These are phyloP conservation scores for Artemisia annua DNA, from an alignment of 129 eudicot species.

Conservation along the genomic window DNA sequence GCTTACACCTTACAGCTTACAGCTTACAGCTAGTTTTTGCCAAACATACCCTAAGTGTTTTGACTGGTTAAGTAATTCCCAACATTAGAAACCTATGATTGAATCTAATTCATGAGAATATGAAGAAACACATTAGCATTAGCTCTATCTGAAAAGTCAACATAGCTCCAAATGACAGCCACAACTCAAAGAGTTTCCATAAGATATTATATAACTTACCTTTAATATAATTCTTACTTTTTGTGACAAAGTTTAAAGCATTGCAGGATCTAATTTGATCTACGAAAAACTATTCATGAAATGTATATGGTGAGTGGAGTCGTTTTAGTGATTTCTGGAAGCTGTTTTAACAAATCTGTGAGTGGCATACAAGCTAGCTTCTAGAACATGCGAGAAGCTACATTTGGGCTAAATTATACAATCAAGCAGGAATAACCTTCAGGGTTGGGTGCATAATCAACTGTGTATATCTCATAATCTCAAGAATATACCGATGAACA, in stretches of 20 bases:
- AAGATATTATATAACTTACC: not conserved
- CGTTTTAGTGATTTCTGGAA: not conserved
- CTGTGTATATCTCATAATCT: conserved; percentile 10
- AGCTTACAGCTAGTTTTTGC: too few species aligned
- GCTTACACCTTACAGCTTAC: too few species aligned
- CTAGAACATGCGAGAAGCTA: not conserved
- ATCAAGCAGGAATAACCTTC: not conserved
- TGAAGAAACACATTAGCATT: not conserved
- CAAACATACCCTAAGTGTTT: too few species aligned
- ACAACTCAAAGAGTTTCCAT: not conserved
- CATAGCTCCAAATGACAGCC: not conserved
- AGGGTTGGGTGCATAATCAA: not conserved
- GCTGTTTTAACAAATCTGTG: not conserved
- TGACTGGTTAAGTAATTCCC: too few species aligned
- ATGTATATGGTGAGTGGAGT: not conserved
- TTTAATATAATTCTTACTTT: not conserved
- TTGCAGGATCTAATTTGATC: not conserved
- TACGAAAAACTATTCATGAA: not conserved
- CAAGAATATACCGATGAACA: not conserved
- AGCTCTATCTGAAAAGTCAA: not conserved
- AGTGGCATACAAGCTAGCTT: not conserved
- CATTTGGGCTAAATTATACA: not conserved
- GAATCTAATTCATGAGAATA: not conserved
- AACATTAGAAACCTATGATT: not conserved
- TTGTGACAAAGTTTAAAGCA: not conserved